phyloP scores from a whole-genome alignment of 495 filamentous ascomycete species.

The Podospora comata region DNA sequence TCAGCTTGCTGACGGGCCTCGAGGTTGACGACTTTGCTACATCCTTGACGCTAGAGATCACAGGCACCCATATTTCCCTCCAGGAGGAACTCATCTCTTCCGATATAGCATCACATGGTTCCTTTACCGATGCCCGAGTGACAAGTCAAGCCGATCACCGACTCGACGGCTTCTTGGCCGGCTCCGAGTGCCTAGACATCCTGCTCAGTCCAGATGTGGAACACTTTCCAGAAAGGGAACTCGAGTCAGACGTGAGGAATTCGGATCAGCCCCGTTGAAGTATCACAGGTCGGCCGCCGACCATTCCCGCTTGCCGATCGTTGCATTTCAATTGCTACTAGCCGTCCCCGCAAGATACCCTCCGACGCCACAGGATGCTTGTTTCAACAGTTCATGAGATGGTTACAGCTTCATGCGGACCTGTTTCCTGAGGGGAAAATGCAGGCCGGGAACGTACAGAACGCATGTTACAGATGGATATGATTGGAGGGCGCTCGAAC shows the following conservation, averaged over 20 bases:
- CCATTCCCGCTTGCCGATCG: neutral
- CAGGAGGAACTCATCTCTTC: neutral
- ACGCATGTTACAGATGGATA: neutral
- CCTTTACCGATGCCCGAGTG: neutral
- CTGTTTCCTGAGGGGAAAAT: neutral
- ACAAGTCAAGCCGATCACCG: neutral
- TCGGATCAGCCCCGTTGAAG: neutral
- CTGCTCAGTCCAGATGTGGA: neutral
- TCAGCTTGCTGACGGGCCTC: neutral
- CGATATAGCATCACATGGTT: neutral
- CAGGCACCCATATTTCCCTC: neutral
- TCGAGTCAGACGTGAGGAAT: neutral
- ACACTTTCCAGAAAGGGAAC: neutral
- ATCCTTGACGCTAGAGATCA: neutral
- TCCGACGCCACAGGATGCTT: slow-evolving; percentile 7
- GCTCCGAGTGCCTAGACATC: neutral
- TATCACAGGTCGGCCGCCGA: neutral
- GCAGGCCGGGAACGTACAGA: neutral
- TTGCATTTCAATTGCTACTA: neutral
- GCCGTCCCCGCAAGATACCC: neutral
- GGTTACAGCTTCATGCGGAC: slow-evolving; percentile 7
- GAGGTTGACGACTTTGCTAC: neutral
- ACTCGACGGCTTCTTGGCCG: neutral
- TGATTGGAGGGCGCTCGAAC: neutral
- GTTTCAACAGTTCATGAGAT: slow-evolving; percentile 2